phyloP scores from a whole-genome alignment of 768 basidiomycete species.

The Tricholoma flavovirens region DNA sequence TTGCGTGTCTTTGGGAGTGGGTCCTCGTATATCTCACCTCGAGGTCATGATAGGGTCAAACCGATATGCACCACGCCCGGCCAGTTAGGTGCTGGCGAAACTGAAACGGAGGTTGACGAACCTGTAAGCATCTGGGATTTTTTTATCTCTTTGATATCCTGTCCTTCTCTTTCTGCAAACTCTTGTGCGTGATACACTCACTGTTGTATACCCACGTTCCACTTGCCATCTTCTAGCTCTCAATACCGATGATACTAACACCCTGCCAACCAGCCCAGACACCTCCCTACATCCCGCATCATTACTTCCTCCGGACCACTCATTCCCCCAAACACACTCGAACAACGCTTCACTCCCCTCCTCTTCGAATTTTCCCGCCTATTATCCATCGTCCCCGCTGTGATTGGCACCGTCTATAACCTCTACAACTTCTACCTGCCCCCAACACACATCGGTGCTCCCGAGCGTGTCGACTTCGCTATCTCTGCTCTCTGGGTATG shows the following conservation, averaged over 20 bases:
- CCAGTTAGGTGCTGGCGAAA: conserved; percentile 61
- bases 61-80: conserved; percentile 62
- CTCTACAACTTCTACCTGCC: conserved; percentile 36
- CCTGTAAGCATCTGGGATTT: conserved; percentile 41
- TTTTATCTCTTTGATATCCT: too few species aligned
- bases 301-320: conserved; percentile 43
- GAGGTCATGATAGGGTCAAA: conserved; percentile 32
- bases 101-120: conserved; percentile 75
- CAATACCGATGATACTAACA: not conserved
- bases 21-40: conserved; percentile 8
- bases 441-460: conserved; percentile 31
- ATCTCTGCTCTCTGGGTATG: conserved; percentile 70
- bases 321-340: conserved; percentile 42
- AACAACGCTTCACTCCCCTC: conserved; percentile 45
- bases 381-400: conserved; percentile 67
- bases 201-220: not conserved
- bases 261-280: conserved; percentile 28
- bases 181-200: not conserved
- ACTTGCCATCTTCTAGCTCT: conserved; percentile 1
- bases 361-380: conserved; percentile 69
- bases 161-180: too few species aligned
- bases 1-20: conserved; percentile 27
- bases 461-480: conserved; percentile 57
- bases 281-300: conserved; percentile 66
- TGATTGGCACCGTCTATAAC: conserved; percentile 60